A percentile compares a stretch with the other conserved stretches of the same genome.
These are phyloP conservation scores for Talaromyces wortmannii DNA, from an alignment of 495 filamentous ascomycete species.

Conservation along the genomic window DNA sequence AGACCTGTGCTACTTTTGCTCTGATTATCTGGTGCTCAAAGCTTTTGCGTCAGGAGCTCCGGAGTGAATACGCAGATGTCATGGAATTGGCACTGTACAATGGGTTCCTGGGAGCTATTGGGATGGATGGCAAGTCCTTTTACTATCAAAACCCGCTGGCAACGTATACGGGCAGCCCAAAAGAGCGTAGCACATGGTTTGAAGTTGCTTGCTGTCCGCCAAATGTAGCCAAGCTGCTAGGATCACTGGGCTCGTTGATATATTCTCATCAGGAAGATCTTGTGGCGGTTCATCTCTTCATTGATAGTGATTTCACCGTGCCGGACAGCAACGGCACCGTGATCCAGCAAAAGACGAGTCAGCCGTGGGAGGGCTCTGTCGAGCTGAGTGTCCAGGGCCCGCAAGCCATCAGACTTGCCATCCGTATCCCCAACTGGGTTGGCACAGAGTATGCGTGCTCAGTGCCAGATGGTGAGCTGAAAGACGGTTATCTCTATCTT, in stretches of 20 bases:
- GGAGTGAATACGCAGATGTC: slow-evolving; percentile 46
- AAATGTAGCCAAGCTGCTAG: slow-evolving; percentile 46
- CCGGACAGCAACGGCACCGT: slow-evolving; percentile 24
- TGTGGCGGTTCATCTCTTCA: slow-evolving; percentile 48
- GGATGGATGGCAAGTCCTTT: slow-evolving; percentile 15
- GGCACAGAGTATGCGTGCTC: slow-evolving; percentile 5
- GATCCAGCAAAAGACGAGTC: slow-evolving; percentile 42
- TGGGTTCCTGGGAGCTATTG: slow-evolving; percentile 47
- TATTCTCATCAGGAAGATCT: slow-evolving; percentile 10
- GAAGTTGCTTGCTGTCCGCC: slow-evolving; percentile 52
- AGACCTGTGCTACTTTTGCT: slow-evolving; percentile 56
- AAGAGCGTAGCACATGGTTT: slow-evolving; percentile 43
- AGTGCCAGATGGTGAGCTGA: not conserved
- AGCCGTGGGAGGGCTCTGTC: slow-evolving; percentile 49
- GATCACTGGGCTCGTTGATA: slow-evolving; percentile 21
- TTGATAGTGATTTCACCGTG: slow-evolving; percentile 35
- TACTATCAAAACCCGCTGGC: slow-evolving; percentile 2
- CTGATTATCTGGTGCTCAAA: slow-evolving; percentile 39
- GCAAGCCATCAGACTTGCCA: slow-evolving; percentile 22
- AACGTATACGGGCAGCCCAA: slow-evolving; percentile 12
- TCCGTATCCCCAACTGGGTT: slow-evolving; percentile 49
- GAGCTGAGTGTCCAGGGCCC: slow-evolving; percentile 26
- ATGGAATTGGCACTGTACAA: slow-evolving; percentile 58
- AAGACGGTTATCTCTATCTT: slow-evolving; percentile 40
- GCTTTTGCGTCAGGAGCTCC: slow-evolving; percentile 23